Conservation (phyloP, 495 filamentous ascomycete species). For the Bombardia bombarda region DNA sequence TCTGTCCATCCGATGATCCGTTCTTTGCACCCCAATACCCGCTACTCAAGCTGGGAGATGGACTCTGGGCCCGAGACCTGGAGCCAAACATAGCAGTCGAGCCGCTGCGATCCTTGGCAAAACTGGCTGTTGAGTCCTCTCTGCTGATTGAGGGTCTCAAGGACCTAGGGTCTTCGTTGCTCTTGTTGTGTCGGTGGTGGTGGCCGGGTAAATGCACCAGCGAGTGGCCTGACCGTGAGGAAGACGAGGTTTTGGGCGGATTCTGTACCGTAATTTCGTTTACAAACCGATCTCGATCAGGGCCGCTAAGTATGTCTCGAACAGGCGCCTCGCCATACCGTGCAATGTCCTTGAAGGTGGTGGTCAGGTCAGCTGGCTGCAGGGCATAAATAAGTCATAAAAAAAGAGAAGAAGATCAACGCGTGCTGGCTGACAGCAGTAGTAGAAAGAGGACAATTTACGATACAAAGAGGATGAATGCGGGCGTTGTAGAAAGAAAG, state of each 20-base stretch:
- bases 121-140: constrained; percentile 56
- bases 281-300: constrained; percentile 58
- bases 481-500: not conserved
- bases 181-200: constrained; percentile 66
- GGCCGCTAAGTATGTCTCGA: constrained; percentile 59
- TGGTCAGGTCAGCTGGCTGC: constrained; percentile 9
- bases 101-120: constrained; percentile 38
- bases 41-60: constrained; percentile 63
- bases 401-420: not conserved
- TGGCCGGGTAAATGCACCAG: constrained; percentile 52
- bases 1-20: constrained; percentile 42
- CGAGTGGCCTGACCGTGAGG: constrained; percentile 44
- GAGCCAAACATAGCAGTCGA: constrained; percentile 32
- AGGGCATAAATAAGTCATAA: not conserved
- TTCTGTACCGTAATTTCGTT: constrained; percentile 32
- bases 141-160: constrained; percentile 56
- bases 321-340: constrained; percentile 79
- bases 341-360: constrained; percentile 67
- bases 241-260: constrained; percentile 43
- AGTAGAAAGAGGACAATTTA: not conserved
- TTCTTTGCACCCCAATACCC: constrained; percentile 38
- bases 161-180: constrained; percentile 63
- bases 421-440: not conserved
- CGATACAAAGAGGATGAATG: constrained; percentile 1
- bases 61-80: constrained; percentile 59